Evolutionary conservation across 2,329 filamentous ascomycete genomes (phyloP), one percentile per base, ranked within the genome.

Genomic region (Nectriaceae sp.): DNA sequence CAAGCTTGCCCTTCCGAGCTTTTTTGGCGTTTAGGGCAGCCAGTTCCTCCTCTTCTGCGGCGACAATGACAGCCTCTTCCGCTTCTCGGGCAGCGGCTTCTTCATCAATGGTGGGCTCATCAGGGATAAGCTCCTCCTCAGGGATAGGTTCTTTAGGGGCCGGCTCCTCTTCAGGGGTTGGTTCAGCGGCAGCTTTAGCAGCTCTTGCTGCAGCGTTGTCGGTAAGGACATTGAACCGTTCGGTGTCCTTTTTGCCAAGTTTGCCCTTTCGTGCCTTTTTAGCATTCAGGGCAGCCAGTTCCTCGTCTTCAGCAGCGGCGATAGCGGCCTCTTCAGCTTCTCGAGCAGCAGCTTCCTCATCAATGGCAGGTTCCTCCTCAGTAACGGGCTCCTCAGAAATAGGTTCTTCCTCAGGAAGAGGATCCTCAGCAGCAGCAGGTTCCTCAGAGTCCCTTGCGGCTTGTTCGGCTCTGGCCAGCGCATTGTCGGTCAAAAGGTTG

Each of bases 161-260:
- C n/a, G n/a, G n/a, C n/a, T n/a, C n/a, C n/a, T n/a, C n/a, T n/a
- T n/a, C n/a, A n/a, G n/a, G n/a, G n/a, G n/a, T n/a, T n/a, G 70
- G 65, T 31, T 69, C 61, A n/a, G n/a, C n/a, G 16, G 70, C 69
- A 57, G 74, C 73, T 48, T 75, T 69, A 47, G 74, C 72, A 4
- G 70, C 68, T 29, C 72, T 65, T 46, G 61, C 59, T 5, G 60
- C 60, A 36, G 51, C 48, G 15, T 47, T 53, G 41, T 53, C 51
- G 15, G 39, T 52, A 11, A 61, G 58, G 20, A 52, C n/a, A n/a
- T 51, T 46, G 19, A 55, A 60, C 4, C 56, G 58, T 11, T 61
- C 59, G 4, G 48, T 44, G 18, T 61, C 59, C 21, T 60, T 61
- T 46, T 58, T 61, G 4, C 47, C 24, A 16, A 61, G 47, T 31